Evolutionary conservation across 2,329 filamentous ascomycete genomes (phyloP), one percentile per base, ranked within the genome.

Genomic region (Cladophialophora psammophila): DNA sequence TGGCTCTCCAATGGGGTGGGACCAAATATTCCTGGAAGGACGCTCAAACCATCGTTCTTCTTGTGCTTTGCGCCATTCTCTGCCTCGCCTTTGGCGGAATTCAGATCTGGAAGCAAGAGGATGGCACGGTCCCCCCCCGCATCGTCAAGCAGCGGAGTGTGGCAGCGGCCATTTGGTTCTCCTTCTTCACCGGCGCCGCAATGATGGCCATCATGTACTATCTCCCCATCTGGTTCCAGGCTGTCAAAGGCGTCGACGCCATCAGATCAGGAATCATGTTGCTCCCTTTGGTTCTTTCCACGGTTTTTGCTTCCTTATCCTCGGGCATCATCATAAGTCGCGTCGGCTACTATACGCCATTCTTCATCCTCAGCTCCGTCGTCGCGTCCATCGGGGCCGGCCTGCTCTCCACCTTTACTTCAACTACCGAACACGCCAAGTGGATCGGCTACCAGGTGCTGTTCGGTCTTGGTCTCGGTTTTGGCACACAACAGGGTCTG

Each of bases 171-270:
- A 76, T 73, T 35, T 40, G 74, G 10, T 82, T 76, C 64, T 69
- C 74, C 7, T 76, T 81, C 68, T 76, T 80, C 67, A 67, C 72
- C 34, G 66, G 63, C 1, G 77, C 78, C 18, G 57, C 72, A 8
- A 74, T 81, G 62, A 73, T 77, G n/a, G 76, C 78, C 42, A 70
- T 80, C 40, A 67, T 78, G 12, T 80, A 77, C 63, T 80, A 77
- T 48, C 64, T 82, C 1, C 79, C 80, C 0, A 76, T 82, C 48
- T 83, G 78, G 75, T 82, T 83, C 69, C 81, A 84, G 68, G 80
- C 78, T 2, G 77, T 82, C 64, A 77, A 79, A 60, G 76, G 76
- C 3, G 74, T 74, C 10, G 75, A 74, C 2, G 65, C 72, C 20
- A 60, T 64, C 5, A 59, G 67, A 35, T 66, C 70, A n/a, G 71